phyloP scores from a whole-genome alignment of 768 basidiomycete genomes.

The Leccinellum luteum region DNA sequence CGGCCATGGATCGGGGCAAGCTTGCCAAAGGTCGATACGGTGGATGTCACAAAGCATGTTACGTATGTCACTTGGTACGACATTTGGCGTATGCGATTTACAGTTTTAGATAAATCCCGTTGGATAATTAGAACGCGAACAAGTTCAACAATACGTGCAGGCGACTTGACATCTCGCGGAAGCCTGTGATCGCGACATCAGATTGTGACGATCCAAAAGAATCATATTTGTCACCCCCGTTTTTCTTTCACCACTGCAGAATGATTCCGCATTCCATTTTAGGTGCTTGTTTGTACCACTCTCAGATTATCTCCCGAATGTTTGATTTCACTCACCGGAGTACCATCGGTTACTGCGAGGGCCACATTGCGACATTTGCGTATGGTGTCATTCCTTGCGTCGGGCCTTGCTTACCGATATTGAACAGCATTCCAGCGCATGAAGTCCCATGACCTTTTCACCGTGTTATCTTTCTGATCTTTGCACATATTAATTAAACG shows the following conservation, averaged over 20 bases:
- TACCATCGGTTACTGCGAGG: too few relatives aligned
- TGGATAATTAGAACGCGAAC: not conserved
- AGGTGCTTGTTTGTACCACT: not conserved
- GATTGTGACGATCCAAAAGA: not conserved
- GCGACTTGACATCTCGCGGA: not conserved
- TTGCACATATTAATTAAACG: not conserved
- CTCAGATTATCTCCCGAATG: not conserved
- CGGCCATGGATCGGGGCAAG: constrained; percentile 12
- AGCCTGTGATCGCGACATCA: not conserved
- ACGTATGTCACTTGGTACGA: not conserved
- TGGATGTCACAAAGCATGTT: not conserved
- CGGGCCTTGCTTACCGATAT: too few relatives aligned
- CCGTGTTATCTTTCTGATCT: too few relatives aligned
- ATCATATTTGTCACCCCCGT: not conserved
- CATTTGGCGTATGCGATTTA: not conserved
- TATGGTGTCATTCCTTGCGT: too few relatives aligned
- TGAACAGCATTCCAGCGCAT: too few relatives aligned
- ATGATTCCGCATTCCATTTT: not conserved
- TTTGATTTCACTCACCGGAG: not conserved
- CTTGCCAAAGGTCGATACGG: not conserved
- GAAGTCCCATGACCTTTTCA: too few relatives aligned
- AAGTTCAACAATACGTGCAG: not conserved
- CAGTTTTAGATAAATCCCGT: too few relatives aligned
- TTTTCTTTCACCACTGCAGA: not conserved
- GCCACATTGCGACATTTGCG: too few relatives aligned